Conservation (phyloP, 2,329 filamentous ascomycete species). For the Fusarium keratoplasticum region DNA sequence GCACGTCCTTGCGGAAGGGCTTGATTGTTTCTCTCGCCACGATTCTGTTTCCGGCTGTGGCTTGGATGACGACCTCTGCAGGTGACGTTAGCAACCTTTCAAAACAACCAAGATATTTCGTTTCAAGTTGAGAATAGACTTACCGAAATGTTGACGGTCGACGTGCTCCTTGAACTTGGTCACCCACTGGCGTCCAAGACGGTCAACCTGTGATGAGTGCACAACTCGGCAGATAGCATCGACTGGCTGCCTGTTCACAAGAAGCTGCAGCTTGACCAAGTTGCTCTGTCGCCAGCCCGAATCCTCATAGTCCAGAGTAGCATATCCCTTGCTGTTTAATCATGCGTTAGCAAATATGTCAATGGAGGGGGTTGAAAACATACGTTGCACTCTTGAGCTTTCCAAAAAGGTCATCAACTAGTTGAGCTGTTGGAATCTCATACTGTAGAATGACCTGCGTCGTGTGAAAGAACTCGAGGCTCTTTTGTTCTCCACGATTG, state of each 20-base stretch:
- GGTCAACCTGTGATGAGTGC: slow-evolving; percentile 82
- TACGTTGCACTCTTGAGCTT: slow-evolving; percentile 89
- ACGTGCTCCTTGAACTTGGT: slow-evolving; percentile 97
- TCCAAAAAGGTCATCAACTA: slow-evolving; percentile 97
- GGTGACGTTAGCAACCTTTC: not conserved
- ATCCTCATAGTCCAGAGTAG: slow-evolving; percentile 96
- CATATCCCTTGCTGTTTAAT: slow-evolving; percentile 79
- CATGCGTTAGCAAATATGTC: not conserved
- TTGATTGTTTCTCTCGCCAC: slow-evolving; percentile 95
- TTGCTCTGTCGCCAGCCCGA: slow-evolving; percentile 84
- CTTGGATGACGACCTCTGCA: slow-evolving; percentile 90
- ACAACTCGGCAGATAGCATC: slow-evolving; percentile 95
- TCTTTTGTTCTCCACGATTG: slow-evolving; percentile 88
- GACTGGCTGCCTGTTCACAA: slow-evolving; percentile 93
- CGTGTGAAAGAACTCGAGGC: slow-evolving; percentile 89
- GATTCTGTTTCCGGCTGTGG: slow-evolving; percentile 82
- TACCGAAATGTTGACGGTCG: slow-evolving; percentile 89
- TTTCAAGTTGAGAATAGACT: slow-evolving; percentile 14
- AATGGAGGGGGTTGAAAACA: slow-evolving; percentile 17
- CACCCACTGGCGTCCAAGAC: slow-evolving; percentile 88
- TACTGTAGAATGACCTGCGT: slow-evolving; percentile 97
- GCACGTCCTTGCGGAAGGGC: slow-evolving; percentile 94
- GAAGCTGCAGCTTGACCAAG: slow-evolving; percentile 88
- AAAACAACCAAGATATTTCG: not conserved
- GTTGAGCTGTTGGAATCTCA: slow-evolving; percentile 84